phyloP scores from a whole-genome alignment of 208 protist species.

The Wallacemonas sp. region DNA sequence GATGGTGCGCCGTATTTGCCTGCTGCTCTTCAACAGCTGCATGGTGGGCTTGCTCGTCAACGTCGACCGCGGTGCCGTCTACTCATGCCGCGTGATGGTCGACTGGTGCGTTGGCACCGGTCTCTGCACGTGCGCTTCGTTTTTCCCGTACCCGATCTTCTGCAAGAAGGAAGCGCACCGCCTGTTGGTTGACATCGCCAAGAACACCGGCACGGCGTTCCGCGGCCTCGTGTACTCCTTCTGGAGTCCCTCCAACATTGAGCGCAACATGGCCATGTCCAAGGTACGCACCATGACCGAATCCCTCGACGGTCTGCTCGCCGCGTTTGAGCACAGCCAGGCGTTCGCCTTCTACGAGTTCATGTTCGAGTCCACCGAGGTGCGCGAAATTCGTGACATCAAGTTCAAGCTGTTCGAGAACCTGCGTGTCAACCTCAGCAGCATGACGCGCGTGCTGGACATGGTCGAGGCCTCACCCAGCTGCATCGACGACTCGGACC shows the following conservation, averaged over 20 bases:
- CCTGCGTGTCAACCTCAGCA: slow-evolving; percentile 77
- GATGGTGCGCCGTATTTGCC: slow-evolving; percentile 70
- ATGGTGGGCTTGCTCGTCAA: slow-evolving; percentile 68
- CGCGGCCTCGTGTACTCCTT: slow-evolving; percentile 77
- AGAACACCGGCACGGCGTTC: slow-evolving; percentile 72
- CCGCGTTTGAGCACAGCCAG: slow-evolving; percentile 61
- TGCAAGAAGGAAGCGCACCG: slow-evolving; percentile 65
- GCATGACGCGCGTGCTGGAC: slow-evolving; percentile 79
- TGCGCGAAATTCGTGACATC: slow-evolving; percentile 55
- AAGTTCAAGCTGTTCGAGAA: slow-evolving; percentile 71
- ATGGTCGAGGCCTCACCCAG: slow-evolving; percentile 73
- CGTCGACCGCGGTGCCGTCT: slow-evolving; percentile 28
- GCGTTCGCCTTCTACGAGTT: slow-evolving; percentile 81
- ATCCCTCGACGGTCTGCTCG: slow-evolving; percentile 64
- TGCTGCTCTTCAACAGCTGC: slow-evolving; percentile 90
- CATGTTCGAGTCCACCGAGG: slow-evolving; percentile 73
- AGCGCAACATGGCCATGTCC: slow-evolving; percentile 86
- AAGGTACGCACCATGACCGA: slow-evolving; percentile 72
- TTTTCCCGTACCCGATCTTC: slow-evolving; percentile 83
- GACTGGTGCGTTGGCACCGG: slow-evolving; percentile 86
- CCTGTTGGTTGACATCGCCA: slow-evolving; percentile 45
- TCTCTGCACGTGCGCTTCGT: slow-evolving; percentile 63
- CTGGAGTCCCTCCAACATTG: slow-evolving; percentile 82
- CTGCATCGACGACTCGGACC: slow-evolving; percentile 73
- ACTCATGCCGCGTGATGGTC: slow-evolving; percentile 79